phyloP scores from a whole-genome alignment of 108 stramenopile species.

The Hondaea fermentalgiana region DNA sequence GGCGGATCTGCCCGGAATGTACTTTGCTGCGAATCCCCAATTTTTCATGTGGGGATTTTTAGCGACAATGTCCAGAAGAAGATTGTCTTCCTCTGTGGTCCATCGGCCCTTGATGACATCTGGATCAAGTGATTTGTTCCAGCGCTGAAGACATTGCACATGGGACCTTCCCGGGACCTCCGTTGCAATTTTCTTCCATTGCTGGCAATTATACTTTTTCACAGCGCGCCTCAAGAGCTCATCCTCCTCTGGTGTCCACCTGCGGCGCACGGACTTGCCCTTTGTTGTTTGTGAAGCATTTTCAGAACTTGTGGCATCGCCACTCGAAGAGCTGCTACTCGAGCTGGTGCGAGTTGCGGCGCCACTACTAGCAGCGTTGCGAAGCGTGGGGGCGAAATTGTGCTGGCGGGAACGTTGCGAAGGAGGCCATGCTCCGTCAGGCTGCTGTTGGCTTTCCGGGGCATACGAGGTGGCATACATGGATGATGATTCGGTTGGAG shows the following conservation, averaged over 20 bases:
- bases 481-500: too few relatives aligned
- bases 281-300: too few relatives aligned
- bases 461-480: too few relatives aligned
- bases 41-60: background rate
- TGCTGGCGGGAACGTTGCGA: too few relatives aligned
- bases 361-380: too few relatives aligned
- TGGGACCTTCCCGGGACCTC: slow-evolving; percentile 2
- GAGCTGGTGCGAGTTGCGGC: too few relatives aligned
- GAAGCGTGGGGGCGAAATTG: too few relatives aligned
- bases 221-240: background rate
- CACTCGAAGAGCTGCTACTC: too few relatives aligned
- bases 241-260: background rate
- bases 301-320: too few relatives aligned
- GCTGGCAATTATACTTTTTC: background rate
- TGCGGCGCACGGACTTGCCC: background rate
- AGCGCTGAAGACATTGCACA: slow-evolving; percentile 55
- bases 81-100: background rate
- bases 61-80: background rate
- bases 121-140: slow-evolving; percentile 52
- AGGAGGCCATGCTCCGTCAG: too few relatives aligned
- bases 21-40: background rate
- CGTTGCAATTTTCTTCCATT: background rate
- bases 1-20: background rate
- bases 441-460: too few relatives aligned
- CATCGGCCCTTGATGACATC: slow-evolving; percentile 40